Evolutionary conservation across 768 basidiomycete genomes (phyloP), one percentile per base, ranked within the genome.

Genomic region (Serendipita sp.): DNA sequence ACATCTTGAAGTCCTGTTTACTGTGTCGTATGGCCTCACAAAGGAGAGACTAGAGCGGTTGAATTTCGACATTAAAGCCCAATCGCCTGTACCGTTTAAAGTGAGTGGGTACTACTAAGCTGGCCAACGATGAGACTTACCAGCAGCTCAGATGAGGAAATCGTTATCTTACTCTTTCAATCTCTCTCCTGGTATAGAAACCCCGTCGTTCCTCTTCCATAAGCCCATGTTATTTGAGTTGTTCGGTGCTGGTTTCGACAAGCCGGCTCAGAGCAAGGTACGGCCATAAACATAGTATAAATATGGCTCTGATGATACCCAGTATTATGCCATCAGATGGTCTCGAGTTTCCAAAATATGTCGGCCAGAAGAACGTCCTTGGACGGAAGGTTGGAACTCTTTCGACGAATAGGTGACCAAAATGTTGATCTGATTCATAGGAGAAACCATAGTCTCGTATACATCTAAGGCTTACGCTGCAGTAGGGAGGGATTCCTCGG

Each of bases 241-340:
- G 3, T 83, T 81, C 64, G 90, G 91, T 13, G 91, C 87, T 3
- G 87, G 90, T 1, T 94, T 91, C 68, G 86, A 85, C 31, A 88
- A 87, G 69, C 72, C 82, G n/a, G 74, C 75, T 0, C 66, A 73
- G 26, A 80, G 80, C 69, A 74, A 79, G 68, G 88, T 88, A 61
- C 61, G 78, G 70, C 61, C 22, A 30, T 61, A 38, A 11, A 26
- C 13, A 44, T 42, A 4, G 3, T 51, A 30, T 28, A 7, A 5
- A 13, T 41, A 30, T 41, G 56, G 9, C 11, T 38, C 56, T 44
- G 61, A 38, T 48, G 31, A 28, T 1, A 48, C 42, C 14, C 64
- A 91, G 89, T 77, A 84, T 68, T 93, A 93, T 69, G 88, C 88
- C 66, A 75, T 92, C 3, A 84, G 92, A 22, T 94, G 87, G 70